Conservation (phyloP, 2,329 filamentous ascomycete species). For the Colletotrichum tanaceti region DNA sequence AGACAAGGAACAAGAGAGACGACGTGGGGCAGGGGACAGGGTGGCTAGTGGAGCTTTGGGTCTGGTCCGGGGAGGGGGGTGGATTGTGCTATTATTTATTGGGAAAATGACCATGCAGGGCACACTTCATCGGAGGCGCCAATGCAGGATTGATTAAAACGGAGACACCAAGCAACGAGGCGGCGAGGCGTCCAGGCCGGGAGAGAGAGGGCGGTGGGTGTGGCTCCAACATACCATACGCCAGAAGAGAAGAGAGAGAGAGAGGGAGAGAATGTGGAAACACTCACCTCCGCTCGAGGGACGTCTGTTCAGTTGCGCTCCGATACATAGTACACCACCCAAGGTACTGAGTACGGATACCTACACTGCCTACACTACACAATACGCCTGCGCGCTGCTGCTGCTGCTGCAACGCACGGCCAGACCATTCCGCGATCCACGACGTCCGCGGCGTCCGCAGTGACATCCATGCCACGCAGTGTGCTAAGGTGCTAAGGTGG, state of each 20-base stretch:
- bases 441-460: constrained; percentile 32
- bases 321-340: no score
- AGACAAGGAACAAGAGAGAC: constrained; percentile 34
- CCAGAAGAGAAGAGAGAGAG: not conserved
- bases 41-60: constrained; percentile 37
- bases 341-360: no score
- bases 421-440: constrained; percentile 31
- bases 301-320: constrained; percentile 25
- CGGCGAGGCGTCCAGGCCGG: constrained; percentile 13
- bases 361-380: no score
- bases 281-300: constrained; percentile 2
- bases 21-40: constrained; percentile 37
- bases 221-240: constrained; percentile 21
- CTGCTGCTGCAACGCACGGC: constrained; percentile 35
- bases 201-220: constrained; percentile 25
- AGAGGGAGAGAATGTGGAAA: not conserved
- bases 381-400: not conserved
- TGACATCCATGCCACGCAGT: constrained; percentile 22
- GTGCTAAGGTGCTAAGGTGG: constrained; percentile 36
- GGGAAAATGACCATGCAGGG: constrained; percentile 33
- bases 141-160: constrained; percentile 36
- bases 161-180: constrained; percentile 30
- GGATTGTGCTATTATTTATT: constrained; percentile 22
- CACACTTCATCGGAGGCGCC: constrained; percentile 36
- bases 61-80: constrained; percentile 20